phyloP scores from a whole-genome alignment of 768 basidiomycete genomes.

The Boletus rubescentipes region DNA sequence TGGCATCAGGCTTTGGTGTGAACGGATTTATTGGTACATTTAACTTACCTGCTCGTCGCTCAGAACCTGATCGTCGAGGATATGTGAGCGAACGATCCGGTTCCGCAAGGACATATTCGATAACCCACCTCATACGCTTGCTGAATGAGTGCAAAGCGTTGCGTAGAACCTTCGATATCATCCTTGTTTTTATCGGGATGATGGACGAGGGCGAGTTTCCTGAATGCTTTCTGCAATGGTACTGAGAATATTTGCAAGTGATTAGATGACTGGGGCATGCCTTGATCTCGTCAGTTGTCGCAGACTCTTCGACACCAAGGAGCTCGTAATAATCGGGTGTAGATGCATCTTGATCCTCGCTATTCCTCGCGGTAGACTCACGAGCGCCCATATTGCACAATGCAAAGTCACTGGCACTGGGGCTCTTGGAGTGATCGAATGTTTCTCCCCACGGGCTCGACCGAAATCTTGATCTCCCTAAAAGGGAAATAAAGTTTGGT shows the following conservation, averaged over 20 bases:
- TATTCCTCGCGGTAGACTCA: constrained; percentile 53
- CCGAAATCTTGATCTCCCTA: constrained; percentile 15
- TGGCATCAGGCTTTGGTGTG: constrained; percentile 12
- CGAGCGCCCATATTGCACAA: constrained; percentile 58
- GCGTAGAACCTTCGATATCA: constrained; percentile 82
- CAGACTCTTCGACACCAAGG: constrained; percentile 77
- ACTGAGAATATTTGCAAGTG: constrained; percentile 1
- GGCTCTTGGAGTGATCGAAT: neutral
- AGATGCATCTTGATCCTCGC: constrained; percentile 24
- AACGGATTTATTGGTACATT: constrained; percentile 1
- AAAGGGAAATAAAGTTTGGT: constrained; percentile 7
- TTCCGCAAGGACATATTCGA: neutral
- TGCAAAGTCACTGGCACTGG: neutral
- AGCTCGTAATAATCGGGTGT: constrained; percentile 78
- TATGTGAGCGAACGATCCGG: neutral
- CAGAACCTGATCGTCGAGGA: constrained; percentile 56
- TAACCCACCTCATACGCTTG: constrained; percentile 88
- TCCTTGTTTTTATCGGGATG: constrained; percentile 88
- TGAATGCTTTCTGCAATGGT: constrained; percentile 66
- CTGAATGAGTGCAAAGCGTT: constrained; percentile 84
- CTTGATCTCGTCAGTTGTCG: constrained; percentile 88
- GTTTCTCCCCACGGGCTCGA: too few species aligned
- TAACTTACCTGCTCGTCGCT: constrained; percentile 87
- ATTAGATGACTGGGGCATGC: constrained; percentile 34
- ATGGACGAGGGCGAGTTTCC: constrained; percentile 79